These are phyloP conservation scores for Nicotiana paniculata DNA, from an alignment of 257 asterid genomes.

Conservation along the genomic window DNA sequence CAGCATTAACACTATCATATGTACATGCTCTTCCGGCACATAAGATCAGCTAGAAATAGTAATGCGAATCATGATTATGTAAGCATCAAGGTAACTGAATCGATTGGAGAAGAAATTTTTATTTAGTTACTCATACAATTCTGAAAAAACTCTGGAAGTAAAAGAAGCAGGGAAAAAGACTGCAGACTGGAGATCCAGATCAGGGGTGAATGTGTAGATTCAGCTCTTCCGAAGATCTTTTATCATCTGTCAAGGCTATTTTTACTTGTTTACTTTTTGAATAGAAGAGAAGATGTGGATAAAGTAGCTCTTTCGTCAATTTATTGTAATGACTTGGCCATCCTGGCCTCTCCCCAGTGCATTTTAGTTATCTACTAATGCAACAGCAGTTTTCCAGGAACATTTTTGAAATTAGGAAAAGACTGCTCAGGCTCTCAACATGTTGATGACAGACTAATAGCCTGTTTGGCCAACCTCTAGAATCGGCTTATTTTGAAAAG, in stretches of 20 bases:
- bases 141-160: background rate
- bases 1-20: background rate
- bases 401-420: background rate
- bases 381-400: background rate
- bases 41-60: background rate
- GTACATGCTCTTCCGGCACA: background rate
- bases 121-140: constrained; percentile 1
- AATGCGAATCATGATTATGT: background rate
- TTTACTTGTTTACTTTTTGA: background rate
- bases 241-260: background rate
- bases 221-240: background rate
- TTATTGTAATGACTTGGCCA: background rate
- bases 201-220: background rate
- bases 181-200: background rate
- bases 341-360: background rate
- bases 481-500: too few relatives aligned
- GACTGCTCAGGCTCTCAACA: background rate
- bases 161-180: background rate
- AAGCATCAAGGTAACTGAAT: background rate
- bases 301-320: background rate
- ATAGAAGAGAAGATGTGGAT: background rate
- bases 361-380: background rate
- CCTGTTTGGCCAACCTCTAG: too few relatives aligned
- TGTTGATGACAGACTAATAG: background rate
- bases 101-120: background rate